Evolutionary conservation across 1,284 basidiomycete genomes (phyloP).

Genomic region (Pseudozyma sp.): DNA sequence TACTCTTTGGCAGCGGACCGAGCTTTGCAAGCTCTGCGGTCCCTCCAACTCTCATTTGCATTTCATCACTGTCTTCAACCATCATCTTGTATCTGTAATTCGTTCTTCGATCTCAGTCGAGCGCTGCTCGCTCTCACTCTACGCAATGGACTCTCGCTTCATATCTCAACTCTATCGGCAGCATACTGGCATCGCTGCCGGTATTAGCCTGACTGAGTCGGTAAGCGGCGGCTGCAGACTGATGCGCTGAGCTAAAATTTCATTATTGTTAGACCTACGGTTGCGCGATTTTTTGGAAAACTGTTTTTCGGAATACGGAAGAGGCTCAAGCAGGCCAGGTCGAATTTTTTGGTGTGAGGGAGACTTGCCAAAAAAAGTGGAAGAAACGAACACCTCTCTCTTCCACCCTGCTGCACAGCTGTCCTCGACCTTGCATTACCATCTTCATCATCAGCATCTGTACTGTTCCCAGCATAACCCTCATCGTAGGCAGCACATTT

Average conservation of each 20-base stretch:
- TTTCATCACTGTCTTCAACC: neutral
- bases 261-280: neutral
- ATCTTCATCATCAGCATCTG: neutral
- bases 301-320: neutral
- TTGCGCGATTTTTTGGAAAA: neutral
- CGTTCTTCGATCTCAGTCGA: neutral
- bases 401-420: neutral
- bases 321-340: neutral
- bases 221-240: neutral
- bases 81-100: constrained; percentile 9
- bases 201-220: too few species aligned
- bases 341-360: constrained; percentile 8
- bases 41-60: constrained; percentile 10
- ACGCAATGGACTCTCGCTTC: constrained; percentile 6
- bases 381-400: neutral
- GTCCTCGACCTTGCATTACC: too few species aligned
- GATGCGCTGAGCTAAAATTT: neutral
- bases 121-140: neutral
- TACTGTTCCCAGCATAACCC: neutral
- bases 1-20: constrained; percentile 5
- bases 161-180: too few species aligned
- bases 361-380: neutral
- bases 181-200: neutral
- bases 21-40: constrained; percentile 8
- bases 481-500: neutral